Conservation (phyloP, 1,284 basidiomycete species). For the Violaceomyces palustris region DNA sequence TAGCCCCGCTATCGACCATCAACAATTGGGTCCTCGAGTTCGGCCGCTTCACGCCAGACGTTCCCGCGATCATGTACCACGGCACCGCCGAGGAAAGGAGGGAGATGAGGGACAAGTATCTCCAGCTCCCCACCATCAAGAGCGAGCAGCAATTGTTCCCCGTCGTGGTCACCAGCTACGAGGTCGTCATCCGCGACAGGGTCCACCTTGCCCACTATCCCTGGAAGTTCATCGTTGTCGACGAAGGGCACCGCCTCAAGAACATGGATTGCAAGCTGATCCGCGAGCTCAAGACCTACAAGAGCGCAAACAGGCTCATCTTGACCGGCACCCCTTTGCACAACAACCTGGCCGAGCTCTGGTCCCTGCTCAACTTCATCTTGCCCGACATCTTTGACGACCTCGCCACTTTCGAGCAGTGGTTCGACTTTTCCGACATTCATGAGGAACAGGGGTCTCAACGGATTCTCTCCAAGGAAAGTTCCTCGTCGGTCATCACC, state of each 20-base stretch:
- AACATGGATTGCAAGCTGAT: slow-evolving; percentile 86
- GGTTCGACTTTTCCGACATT: slow-evolving; percentile 55
- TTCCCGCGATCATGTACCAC: slow-evolving; percentile 84
- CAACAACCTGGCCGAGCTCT: slow-evolving; percentile 91
- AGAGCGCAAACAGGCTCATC: slow-evolving; percentile 79
- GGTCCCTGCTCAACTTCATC: slow-evolving; percentile 84
- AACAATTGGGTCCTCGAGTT: slow-evolving; percentile 91
- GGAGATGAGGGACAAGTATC: slow-evolving; percentile 59
- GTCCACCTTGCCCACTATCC: slow-evolving; percentile 27
- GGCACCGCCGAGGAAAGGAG: slow-evolving; percentile 73
- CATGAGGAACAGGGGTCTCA: slow-evolving; percentile 20
- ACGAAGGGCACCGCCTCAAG: slow-evolving; percentile 90
- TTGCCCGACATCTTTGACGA: slow-evolving; percentile 70
- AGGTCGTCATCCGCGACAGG: slow-evolving; percentile 68
- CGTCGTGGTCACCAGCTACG: slow-evolving; percentile 83
- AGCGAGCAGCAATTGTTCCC: slow-evolving; percentile 28
- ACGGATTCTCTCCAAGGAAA: slow-evolving; percentile 57
- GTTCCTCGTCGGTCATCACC: slow-evolving; percentile 57
- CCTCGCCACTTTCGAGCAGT: slow-evolving; percentile 81
- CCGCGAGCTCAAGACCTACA: slow-evolving; percentile 81
- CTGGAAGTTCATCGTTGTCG: slow-evolving; percentile 82
- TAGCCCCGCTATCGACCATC: slow-evolving; percentile 84
- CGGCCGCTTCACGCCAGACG: slow-evolving; percentile 62
- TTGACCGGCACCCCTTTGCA: slow-evolving; percentile 89
- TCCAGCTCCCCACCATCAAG: slow-evolving; percentile 14